Evolutionary conservation across 768 basidiomycete genomes (phyloP).

Genomic region (Rubroboletus pulcherrimus): DNA sequence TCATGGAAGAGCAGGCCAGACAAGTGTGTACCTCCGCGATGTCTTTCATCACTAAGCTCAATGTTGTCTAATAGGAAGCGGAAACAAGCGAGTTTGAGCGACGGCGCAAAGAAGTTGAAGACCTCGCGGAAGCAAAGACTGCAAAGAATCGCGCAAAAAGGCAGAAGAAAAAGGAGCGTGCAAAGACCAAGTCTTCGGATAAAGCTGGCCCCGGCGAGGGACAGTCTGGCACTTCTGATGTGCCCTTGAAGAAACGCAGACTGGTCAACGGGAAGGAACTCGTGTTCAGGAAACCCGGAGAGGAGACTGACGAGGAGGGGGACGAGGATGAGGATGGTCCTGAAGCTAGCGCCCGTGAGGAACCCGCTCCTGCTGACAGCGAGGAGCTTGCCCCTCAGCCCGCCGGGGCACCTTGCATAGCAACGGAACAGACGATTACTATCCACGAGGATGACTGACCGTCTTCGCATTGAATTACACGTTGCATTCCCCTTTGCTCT

Average conservation of each 20-base stretch:
- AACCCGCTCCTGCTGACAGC: background rate
- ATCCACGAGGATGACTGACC: slow-evolving; percentile 52
- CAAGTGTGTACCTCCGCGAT: slow-evolving; percentile 48
- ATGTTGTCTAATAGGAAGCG: slow-evolving; percentile 49
- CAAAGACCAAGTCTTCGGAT: slow-evolving; percentile 42
- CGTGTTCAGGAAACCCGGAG: slow-evolving; percentile 50
- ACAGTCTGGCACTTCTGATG: slow-evolving; percentile 28
- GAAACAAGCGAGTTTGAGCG: slow-evolving; percentile 71
- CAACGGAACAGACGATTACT: slow-evolving; percentile 37
- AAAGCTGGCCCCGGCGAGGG: slow-evolving; percentile 27
- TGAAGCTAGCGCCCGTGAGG: background rate
- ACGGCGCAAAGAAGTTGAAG: slow-evolving; percentile 68
- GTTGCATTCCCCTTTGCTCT: background rate
- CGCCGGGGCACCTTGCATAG: slow-evolving; percentile 18
- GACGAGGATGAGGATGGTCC: slow-evolving; percentile 31
- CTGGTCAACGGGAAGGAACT: slow-evolving; percentile 77
- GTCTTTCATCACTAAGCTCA: background rate
- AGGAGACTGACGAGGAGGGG: slow-evolving; percentile 46
- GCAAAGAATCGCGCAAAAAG: slow-evolving; percentile 93
- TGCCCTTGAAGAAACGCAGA: slow-evolving; percentile 73
- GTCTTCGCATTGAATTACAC: background rate
- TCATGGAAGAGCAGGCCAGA: slow-evolving; percentile 79
- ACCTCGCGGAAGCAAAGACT: slow-evolving; percentile 78
- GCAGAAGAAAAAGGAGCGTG: slow-evolving; percentile 83
- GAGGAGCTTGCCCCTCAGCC: slow-evolving; percentile 1